Percentiles rank a stretch among this genome's conserved stretches.
Conservation (phyloP, 345 rosid genomes). For the Syzygium grande region DNA sequence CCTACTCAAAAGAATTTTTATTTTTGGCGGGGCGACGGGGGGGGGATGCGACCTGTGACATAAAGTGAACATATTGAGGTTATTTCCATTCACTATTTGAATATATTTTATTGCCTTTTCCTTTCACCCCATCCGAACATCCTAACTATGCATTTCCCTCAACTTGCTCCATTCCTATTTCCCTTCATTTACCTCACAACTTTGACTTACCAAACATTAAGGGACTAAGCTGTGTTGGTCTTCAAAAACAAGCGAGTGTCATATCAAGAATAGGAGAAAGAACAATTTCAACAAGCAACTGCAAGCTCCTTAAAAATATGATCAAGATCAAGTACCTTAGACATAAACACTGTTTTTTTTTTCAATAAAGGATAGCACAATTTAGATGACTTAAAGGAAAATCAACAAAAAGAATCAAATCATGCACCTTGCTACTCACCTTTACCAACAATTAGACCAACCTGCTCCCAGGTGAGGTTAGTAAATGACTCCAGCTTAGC, state of each 20-base stretch:
- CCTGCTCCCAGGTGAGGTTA: constrained; percentile 51
- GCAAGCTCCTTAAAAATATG: neutral
- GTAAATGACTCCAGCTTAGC: constrained; percentile 59
- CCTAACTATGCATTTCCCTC: neutral
- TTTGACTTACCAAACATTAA: neutral
- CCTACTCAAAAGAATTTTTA: neutral
- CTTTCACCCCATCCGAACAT: neutral
- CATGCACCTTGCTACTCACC: constrained; percentile 63
- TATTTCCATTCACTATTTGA: neutral
- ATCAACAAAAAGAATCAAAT: neutral
- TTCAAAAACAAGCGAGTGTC: neutral
- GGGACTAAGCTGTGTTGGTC: neutral
- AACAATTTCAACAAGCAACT: neutral
- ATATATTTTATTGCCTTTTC: neutral
- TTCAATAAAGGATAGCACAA: neutral
- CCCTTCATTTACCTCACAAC: neutral
- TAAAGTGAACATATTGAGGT: neutral
- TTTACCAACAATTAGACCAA: constrained; percentile 81
- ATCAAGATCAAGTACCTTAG: neutral
- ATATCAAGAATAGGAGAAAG: neutral
- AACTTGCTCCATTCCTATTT: neutral
- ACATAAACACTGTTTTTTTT: neutral
- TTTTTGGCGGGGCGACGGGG: neutral
- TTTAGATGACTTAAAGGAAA: neutral
- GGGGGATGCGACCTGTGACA: neutral